These are phyloP conservation scores for Neocallimastix lanati DNA, from an alignment of 192 early-diverging fungal genomes.

Conservation along the genomic window DNA sequence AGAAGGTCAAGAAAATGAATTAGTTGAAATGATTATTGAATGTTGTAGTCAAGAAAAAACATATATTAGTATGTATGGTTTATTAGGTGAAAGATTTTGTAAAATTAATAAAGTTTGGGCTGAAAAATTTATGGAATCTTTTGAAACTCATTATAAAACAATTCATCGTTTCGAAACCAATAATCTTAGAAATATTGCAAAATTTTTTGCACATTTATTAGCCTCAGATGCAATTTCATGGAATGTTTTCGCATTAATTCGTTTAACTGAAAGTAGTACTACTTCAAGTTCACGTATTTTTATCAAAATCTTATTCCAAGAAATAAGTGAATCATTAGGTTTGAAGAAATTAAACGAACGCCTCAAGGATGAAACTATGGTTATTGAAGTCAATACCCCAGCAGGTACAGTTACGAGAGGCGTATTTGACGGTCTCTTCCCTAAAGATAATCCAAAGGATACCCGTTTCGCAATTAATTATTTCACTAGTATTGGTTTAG, in stretches of 20 bases:
- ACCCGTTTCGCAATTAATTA: constrained; percentile 96
- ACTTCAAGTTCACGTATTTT: constrained; percentile 94
- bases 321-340: constrained; percentile 65
- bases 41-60: constrained; percentile 91
- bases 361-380: constrained; percentile 45
- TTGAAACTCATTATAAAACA: constrained; percentile 69
- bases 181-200: constrained; percentile 76
- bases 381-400: constrained; percentile 19
- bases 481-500: constrained; percentile 83
- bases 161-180: constrained; percentile 89
- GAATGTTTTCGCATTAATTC: constrained; percentile 58
- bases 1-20: constrained; percentile 48
- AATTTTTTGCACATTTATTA: constrained; percentile 77
- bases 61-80: constrained; percentile 80
- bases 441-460: constrained; percentile 66
- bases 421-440: constrained; percentile 74
- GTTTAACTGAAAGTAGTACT: constrained; percentile 85
- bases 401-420: constrained; percentile 22
- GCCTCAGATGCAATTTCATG: constrained; percentile 67
- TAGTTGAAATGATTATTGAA: constrained; percentile 93
- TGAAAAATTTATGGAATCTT: constrained; percentile 55
- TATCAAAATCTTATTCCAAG: constrained; percentile 84
- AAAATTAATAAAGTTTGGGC: constrained; percentile 64
- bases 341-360: constrained; percentile 50
- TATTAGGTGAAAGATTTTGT: constrained; percentile 84